Evolutionary conservation across 805 yeast species (phyloP).

Genomic region (Ogataea haglerorum): DNA sequence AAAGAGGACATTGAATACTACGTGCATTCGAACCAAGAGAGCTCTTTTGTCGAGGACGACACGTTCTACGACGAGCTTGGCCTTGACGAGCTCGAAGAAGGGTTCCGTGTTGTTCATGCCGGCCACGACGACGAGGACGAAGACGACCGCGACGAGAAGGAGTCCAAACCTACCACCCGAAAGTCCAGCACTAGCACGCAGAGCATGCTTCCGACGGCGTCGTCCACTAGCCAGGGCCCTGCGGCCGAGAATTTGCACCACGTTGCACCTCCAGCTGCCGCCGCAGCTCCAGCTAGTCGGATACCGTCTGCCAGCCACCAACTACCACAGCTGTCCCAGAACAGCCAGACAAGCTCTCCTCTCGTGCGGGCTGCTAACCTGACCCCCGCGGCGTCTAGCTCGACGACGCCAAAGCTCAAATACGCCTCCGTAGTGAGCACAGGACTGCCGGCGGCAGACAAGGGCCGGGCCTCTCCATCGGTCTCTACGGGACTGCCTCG

Average conservation of each 20-base stretch:
- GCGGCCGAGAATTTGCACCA: too few relatives aligned
- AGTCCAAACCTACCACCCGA: constrained; percentile 6
- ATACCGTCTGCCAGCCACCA: not conserved
- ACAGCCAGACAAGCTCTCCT: constrained; percentile 19
- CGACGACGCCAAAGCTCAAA: constrained; percentile 39
- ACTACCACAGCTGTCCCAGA: not conserved
- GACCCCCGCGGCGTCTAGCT: constrained; percentile 11
- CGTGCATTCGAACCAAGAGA: constrained; percentile 90
- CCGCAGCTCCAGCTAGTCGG: constrained; percentile 7
- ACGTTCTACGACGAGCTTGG: constrained; percentile 86
- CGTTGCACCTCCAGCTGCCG: not conserved
- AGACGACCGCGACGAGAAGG: constrained; percentile 5
- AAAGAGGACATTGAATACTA: constrained; percentile 90
- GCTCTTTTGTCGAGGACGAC: constrained; percentile 90
- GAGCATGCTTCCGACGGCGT: constrained; percentile 6
- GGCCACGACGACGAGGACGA: constrained; percentile 7
- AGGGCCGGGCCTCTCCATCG: constrained; percentile 11
- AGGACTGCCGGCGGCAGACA: constrained; percentile 8
- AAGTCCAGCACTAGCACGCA: constrained; percentile 7
- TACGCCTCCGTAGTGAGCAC: constrained; percentile 31
- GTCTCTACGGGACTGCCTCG: constrained; percentile 7
- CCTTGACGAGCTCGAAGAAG: constrained; percentile 47
- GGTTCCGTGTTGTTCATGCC: constrained; percentile 22
- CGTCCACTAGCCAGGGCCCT: too few relatives aligned
- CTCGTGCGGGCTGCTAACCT: constrained; percentile 14